phyloP scores from a whole-genome alignment of 2,329 filamentous ascomycete species.

The Fusarium haematococcum region DNA sequence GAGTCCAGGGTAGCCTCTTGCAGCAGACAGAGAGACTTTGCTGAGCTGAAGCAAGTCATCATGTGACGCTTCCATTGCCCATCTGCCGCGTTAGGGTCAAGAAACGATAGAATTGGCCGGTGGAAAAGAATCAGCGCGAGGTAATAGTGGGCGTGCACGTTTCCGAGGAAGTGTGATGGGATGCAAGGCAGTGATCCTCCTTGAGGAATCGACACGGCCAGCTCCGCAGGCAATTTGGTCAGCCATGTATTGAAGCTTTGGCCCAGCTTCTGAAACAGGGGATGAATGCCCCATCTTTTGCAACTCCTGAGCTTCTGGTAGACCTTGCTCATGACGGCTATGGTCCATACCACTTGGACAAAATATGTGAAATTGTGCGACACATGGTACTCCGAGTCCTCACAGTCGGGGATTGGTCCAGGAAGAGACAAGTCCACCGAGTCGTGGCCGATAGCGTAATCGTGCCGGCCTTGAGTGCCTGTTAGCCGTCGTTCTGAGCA shows the following conservation, averaged over 20 bases:
- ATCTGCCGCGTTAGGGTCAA: slow-evolving; percentile 77
- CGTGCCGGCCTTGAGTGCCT: slow-evolving; percentile 72
- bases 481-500: slow-evolving; percentile 34
- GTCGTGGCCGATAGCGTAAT: slow-evolving; percentile 81
- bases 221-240: slow-evolving; percentile 79
- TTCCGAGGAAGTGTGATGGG: slow-evolving; percentile 87
- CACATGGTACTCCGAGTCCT: slow-evolving; percentile 79
- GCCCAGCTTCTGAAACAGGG: slow-evolving; percentile 83
- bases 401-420: slow-evolving; percentile 71
- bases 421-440: slow-evolving; percentile 80
- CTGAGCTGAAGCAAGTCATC: slow-evolving; percentile 84
- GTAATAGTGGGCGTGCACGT: slow-evolving; percentile 90
- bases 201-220: slow-evolving; percentile 80
- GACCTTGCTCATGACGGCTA: slow-evolving; percentile 80
- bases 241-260: slow-evolving; percentile 81
- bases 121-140: slow-evolving; percentile 88
- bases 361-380: slow-evolving; percentile 88
- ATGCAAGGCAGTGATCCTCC: slow-evolving; percentile 87
- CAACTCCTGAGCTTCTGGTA: slow-evolving; percentile 80
- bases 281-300: slow-evolving; percentile 88
- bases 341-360: slow-evolving; percentile 79
- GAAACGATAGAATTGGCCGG: slow-evolving; percentile 83
- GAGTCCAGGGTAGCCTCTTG: slow-evolving; percentile 84
- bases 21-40: slow-evolving; percentile 85
- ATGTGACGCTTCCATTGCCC: slow-evolving; percentile 90